Base-by-base conservation (phyloP, 2,329 filamentous ascomycete species). In the Aspergillus sp. region DNA sequence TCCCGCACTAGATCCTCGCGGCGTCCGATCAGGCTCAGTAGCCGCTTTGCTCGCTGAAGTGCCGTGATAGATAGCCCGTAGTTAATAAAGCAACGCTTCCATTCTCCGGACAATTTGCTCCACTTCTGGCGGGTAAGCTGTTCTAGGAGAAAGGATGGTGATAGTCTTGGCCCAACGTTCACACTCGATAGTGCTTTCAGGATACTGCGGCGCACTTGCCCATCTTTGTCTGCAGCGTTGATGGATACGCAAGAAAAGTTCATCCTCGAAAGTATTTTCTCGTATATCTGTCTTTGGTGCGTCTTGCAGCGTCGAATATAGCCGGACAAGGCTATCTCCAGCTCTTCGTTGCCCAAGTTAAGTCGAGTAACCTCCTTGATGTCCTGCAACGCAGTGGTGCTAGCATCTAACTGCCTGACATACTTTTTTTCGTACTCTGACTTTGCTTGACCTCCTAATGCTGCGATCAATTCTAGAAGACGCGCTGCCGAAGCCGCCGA, bases 1-100 rank as follows among this genome's bases (percentile, higher is more conserved):
- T 82, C 74, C n/a, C 62, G 60, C 2, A 64, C 33, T 0, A 70
- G 53, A 15, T 68, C 66, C 4, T 67, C 60, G 1, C 8, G 60
- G 17, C 62, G 56, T 6, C 56, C 39, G 14, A 57, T 39, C 9
- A 54, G 40, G 0, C 56, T 47, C 41, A 66, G 57, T 1, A 75
- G 64, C 21, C 72, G 64, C 39, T 65, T 59, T 11, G 66, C 64
- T 8, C 69, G 64, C 55, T 75, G 73, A 2, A 71, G 48, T 0
- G 54, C 50, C 3, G 70, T 65, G 12, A 75, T 68, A 9, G 69
- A 65, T 15, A 61, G 14, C 1, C 66, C 73, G 52, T 70, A 70
- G 0, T 49, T 33, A 35, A 69, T 53, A 2, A 72, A 56, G 27
- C 60, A 56, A 1, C 31, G 2, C 45, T 67, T 64, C 68, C 67